Conservation (phyloP, 768 basidiomycete species). For the Podaxis carcinomalis region DNA sequence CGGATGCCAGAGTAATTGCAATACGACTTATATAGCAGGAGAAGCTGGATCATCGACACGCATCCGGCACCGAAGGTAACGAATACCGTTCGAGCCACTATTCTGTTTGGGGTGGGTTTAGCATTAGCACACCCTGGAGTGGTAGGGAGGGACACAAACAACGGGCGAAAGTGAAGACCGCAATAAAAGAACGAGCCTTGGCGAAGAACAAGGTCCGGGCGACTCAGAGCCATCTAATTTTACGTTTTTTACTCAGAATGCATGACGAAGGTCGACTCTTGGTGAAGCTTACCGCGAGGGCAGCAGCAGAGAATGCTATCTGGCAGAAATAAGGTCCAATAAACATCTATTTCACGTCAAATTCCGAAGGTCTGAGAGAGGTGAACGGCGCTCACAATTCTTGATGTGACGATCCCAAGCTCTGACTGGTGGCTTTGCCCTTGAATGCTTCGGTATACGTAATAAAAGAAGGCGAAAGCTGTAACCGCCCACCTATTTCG, state of each 20-base stretch:
- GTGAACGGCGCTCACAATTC: conserved; percentile 17
- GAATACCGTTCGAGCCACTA: conserved; percentile 20
- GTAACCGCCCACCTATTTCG: conserved; percentile 29
- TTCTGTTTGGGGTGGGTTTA: conserved; percentile 4
- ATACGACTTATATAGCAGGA: conserved; percentile 11
- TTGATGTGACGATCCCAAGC: conserved; percentile 13
- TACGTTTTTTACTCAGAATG: background rate
- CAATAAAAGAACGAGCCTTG: conserved; percentile 26
- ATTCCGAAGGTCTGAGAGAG: background rate
- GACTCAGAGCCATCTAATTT: conserved; percentile 19
- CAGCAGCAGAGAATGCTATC: conserved; percentile 22
- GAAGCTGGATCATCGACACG: background rate
- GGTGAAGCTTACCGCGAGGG: conserved; percentile 21
- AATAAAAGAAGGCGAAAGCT: conserved; percentile 27
- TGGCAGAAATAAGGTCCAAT: conserved; percentile 29
- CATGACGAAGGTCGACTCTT: background rate
- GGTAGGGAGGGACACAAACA: conserved; percentile 16
- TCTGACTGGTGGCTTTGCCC: conserved; percentile 3
- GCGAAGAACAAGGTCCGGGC: conserved; percentile 25
- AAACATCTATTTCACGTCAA: conserved; percentile 27
- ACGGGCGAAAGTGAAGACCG: conserved; percentile 16
- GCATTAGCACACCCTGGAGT: background rate
- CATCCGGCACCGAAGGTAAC: conserved; percentile 18
- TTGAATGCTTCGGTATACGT: conserved; percentile 21
- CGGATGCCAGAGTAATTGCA: conserved; percentile 25